Conservation (phyloP, 805 yeast species). For the Candida krabiensis region DNA sequence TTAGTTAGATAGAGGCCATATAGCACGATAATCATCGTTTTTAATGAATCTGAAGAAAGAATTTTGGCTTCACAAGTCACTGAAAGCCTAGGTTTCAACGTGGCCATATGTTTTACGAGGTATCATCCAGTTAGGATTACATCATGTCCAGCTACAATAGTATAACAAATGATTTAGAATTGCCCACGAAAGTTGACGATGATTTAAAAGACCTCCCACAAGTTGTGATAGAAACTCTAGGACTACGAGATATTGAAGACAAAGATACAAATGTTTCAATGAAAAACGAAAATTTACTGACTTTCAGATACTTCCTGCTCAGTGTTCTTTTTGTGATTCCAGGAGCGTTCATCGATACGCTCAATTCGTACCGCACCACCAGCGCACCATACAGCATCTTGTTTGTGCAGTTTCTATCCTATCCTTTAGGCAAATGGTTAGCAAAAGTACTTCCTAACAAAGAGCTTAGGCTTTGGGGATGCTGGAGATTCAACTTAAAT, state of each 20-base stretch:
- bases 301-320: constrained; percentile 37
- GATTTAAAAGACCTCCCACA: constrained; percentile 33
- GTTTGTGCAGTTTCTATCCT: constrained; percentile 50
- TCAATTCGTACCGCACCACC: constrained; percentile 35
- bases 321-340: constrained; percentile 37
- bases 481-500: constrained; percentile 37
- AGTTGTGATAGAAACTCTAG: constrained; percentile 34
- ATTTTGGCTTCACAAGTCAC: no score
- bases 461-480: constrained; percentile 14
- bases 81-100: no score
- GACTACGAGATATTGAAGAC: constrained; percentile 19
- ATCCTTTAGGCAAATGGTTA: constrained; percentile 47
- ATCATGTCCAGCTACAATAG: no score
- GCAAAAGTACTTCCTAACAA: constrained; percentile 41
- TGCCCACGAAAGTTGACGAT: no score
- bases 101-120: no score
- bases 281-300: constrained; percentile 30
- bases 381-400: constrained; percentile 50
- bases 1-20: no score
- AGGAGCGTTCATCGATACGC: constrained; percentile 40
- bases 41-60: no score
- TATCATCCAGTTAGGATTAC: no score
- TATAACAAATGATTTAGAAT: no score
- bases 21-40: no score
- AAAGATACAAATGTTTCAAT: neutral